Percentiles rank a stretch among this genome's conserved stretches.
These are phyloP conservation scores for Collybiopsis luxurians DNA, from an alignment of 768 basidiomycete genomes.

Conservation along the genomic window DNA sequence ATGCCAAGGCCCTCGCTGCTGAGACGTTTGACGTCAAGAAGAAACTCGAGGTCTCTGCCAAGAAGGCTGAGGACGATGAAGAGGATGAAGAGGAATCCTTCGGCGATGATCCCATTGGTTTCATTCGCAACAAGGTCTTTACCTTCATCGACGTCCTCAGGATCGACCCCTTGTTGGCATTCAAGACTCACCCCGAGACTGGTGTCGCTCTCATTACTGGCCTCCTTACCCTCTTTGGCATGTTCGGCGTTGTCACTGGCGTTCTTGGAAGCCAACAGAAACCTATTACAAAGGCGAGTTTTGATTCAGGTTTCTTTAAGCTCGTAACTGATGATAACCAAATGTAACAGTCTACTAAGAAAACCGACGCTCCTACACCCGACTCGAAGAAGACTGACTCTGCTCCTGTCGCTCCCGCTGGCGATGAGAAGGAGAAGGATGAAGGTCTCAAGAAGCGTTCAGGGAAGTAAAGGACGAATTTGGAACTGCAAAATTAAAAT, in stretches of 20 bases:
- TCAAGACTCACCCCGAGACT: conserved; percentile 88
- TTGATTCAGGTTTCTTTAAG: background rate
- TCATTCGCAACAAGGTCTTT: conserved; percentile 74
- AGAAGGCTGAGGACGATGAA: conserved; percentile 52
- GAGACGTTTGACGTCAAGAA: conserved; percentile 95
- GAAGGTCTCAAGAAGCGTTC: conserved; percentile 67
- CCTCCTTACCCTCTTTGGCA: conserved; percentile 77
- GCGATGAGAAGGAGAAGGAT: conserved; percentile 72
- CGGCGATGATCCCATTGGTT: conserved; percentile 73
- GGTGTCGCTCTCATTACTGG: conserved; percentile 74
- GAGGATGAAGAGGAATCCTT: conserved; percentile 51
- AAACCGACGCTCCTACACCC: conserved; percentile 63
- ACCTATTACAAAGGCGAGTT: conserved; percentile 62
- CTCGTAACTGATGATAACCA: conserved; percentile 8
- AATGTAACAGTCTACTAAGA: conserved; percentile 60
- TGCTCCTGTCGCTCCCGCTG: conserved; percentile 69
- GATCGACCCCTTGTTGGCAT: conserved; percentile 72
- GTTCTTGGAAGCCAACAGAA: conserved; percentile 73
- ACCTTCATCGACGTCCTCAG: conserved; percentile 79
- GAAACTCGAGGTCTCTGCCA: conserved; percentile 64
- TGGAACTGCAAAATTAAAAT: background rate
- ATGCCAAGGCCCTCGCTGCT: conserved; percentile 77
- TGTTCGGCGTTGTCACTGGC: conserved; percentile 79
- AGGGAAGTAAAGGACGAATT: conserved; percentile 24
- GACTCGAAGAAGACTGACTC: conserved; percentile 65